These are phyloP conservation scores for Nyctanthes arbortristis DNA, from an alignment of 257 asterid species.

Conservation along the genomic window DNA sequence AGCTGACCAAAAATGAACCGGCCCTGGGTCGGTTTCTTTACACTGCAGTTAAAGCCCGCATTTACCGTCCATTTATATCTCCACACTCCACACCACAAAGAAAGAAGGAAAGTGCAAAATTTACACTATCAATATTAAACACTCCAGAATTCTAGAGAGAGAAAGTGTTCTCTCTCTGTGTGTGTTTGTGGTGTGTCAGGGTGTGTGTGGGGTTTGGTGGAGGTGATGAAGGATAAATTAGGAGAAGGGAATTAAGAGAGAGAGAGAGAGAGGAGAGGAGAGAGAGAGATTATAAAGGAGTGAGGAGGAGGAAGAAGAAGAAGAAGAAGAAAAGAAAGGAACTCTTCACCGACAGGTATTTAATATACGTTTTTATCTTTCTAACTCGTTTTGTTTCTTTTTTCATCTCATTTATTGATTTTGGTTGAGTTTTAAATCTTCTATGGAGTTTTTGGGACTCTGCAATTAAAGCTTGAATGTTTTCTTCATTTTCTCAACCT, in stretches of 20 bases:
- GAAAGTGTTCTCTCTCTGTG: background rate
- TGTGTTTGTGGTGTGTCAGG: too few species aligned
- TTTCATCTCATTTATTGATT: constrained; percentile 28
- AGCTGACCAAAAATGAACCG: constrained; percentile 21
- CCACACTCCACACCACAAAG: constrained; percentile 12
- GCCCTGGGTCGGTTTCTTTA: constrained; percentile 49
- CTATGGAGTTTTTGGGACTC: constrained; percentile 18
- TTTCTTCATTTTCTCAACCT: background rate
- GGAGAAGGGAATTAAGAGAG: too few species aligned
- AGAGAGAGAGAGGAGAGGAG: too few species aligned
- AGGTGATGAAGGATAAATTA: constrained; percentile 3
- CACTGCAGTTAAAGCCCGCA: constrained; percentile 59
- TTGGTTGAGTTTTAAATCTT: background rate
- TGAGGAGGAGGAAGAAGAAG: constrained; percentile 16
- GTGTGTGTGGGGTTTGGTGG: too few species aligned
- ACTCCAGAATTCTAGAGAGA: background rate
- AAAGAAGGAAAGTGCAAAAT: constrained; percentile 12
- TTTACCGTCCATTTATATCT: constrained; percentile 37
- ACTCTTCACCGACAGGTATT: constrained; percentile 35
- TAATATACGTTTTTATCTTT: constrained; percentile 38
- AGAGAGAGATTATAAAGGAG: constrained; percentile 7
- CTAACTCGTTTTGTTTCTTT: constrained; percentile 23
- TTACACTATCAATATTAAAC: constrained; percentile 8
- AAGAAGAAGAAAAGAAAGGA: constrained; percentile 10
- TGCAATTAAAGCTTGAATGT: background rate